Base-by-base conservation (phyloP, 2,329 filamentous ascomycete species). In the Alternaria tenuissima region DNA sequence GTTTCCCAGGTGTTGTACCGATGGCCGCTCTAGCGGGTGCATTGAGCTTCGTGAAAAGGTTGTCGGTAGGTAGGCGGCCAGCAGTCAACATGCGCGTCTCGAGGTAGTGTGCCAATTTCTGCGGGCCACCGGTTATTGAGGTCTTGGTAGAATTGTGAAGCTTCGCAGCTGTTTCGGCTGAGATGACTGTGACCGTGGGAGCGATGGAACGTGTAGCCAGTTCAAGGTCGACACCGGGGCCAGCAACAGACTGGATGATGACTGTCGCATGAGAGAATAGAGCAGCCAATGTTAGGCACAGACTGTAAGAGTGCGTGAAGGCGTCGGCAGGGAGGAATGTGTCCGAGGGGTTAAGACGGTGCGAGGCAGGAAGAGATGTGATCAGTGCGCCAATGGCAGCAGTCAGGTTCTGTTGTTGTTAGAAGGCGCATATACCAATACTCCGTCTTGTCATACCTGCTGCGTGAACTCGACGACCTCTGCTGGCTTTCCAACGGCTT, bases 241-340 rank as follows among this genome's bases (percentile, higher is more conserved):
- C 91, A 16, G 93, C 91, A 26, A 96, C 93, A 0, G 93, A 95
- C 80, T 92, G 98, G 71, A 99, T 86, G 26, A 93, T 92, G 20
- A 99, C 81, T 0, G 93, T 95, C 18, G 92, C 86, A 75, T 96
- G 95, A 22, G 88, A 90, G 79, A 89, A 96, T 8, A 99, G 85
- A 0, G 94, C 93, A 1, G 90, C 88, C 58, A 99, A 84, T 0
- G 93, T 93, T 61, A 96, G 84, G 55, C 89, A 87, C 26, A 98
- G 85, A 2, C 93, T 88, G 79, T 96, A 94, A 0, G 90, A 89
- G 68, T 91, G 87, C 7, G 91, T 89, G 46, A 98, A 87, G 6
- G 91, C 88, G 69, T 96, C 93, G 46, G 91, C 92, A 0, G 94
- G 90, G 14, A 98, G 86, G 75, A 99, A 91, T 7, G 96, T 84